Conservation (phyloP, 345 rosid species). For the Acer campestre region DNA sequence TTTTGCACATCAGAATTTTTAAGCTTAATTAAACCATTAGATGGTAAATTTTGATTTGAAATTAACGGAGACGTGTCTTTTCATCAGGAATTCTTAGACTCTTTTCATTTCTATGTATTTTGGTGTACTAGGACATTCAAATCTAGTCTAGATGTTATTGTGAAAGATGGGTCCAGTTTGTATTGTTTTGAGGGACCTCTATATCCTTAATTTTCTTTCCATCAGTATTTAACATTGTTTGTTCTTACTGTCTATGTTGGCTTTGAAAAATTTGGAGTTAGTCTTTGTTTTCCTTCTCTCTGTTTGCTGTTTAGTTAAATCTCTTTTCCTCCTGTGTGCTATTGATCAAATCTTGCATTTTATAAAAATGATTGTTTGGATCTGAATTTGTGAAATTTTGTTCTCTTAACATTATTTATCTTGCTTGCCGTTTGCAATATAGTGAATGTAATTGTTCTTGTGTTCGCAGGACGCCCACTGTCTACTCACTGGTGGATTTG, state of each 20-base stretch:
- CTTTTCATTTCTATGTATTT: not conserved
- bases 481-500: slow-evolving; percentile 92
- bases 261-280: not conserved
- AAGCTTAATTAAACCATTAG: too few species aligned
- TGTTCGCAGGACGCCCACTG: slow-evolving; percentile 73
- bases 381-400: not conserved
- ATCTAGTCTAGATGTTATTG: too few species aligned
- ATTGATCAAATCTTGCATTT: not conserved
- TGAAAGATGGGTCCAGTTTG: too few species aligned
- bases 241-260: not conserved
- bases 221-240: not conserved
- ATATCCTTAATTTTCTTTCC: not conserved
- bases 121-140: not conserved
- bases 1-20: not conserved
- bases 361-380: not conserved
- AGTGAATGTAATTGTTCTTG: not conserved
- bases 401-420: not conserved
- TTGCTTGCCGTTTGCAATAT: not conserved
- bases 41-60: too few species aligned
- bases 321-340: not conserved
- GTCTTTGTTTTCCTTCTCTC: not conserved
- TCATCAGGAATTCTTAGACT: too few species aligned
- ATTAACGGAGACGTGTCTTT: too few species aligned
- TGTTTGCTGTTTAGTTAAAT: not conserved
- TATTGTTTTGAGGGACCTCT: too few species aligned